phyloP scores from a whole-genome alignment of 345 rosid species.

The Citrus maxima region DNA sequence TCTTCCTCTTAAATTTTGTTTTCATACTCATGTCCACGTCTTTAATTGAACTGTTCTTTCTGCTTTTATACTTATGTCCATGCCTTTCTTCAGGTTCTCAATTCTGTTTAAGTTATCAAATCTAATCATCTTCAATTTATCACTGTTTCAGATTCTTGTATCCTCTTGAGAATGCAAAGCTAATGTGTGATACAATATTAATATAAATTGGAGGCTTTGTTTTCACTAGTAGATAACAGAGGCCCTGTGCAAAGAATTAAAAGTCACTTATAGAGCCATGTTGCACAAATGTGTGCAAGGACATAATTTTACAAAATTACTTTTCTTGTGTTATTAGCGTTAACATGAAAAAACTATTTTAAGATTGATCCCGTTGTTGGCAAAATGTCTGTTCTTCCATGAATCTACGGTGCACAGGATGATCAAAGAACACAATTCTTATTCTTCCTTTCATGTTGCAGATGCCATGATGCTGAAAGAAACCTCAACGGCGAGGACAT shows the following conservation, averaged over 20 bases:
- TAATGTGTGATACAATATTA: neutral
- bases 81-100: neutral
- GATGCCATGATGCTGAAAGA: conserved; percentile 46
- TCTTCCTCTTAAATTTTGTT: neutral
- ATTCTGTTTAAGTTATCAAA: neutral
- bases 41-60: neutral
- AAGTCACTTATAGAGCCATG: neutral
- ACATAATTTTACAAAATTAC: neutral
- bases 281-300: neutral
- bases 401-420: neutral
- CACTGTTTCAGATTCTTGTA: neutral
- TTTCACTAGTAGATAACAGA: neutral
- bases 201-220: neutral
- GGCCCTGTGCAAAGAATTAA: neutral
- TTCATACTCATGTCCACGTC: neutral
- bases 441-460: conserved; percentile 17
- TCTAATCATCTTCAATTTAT: neutral
- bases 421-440: neutral
- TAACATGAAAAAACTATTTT: neutral
- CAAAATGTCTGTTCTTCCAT: neutral
- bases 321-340: neutral
- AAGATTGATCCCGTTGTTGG: neutral
- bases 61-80: too few species aligned
- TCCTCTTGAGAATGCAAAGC: neutral
- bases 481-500: conserved; percentile 19